These are phyloP conservation scores for Colletotrichum eleusines DNA, from an alignment of 2,329 filamentous ascomycete species.

Conservation along the genomic window DNA sequence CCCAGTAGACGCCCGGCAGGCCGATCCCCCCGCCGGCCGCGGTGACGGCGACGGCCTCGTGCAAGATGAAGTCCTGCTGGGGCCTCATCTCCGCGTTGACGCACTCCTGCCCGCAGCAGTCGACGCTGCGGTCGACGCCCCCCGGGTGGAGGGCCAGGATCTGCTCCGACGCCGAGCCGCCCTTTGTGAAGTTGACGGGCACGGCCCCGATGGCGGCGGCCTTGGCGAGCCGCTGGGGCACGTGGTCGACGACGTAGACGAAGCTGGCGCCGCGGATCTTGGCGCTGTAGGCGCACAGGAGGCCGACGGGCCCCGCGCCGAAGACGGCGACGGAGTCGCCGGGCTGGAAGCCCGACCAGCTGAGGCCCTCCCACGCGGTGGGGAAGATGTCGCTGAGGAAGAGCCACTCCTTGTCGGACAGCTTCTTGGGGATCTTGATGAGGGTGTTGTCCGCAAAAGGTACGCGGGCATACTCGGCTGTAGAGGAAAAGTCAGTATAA, in stretches of 20 bases:
- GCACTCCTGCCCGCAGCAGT: constrained; percentile 43
- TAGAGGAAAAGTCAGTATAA: not conserved
- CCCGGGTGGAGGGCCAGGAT: constrained; percentile 42
- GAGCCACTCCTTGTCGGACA: constrained; percentile 71
- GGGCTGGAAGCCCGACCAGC: constrained; percentile 67
- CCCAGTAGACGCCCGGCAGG: constrained; percentile 43
- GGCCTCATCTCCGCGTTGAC: constrained; percentile 43
- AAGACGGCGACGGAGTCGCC: constrained; percentile 74
- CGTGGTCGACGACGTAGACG: constrained; percentile 45
- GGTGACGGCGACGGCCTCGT: constrained; percentile 42
- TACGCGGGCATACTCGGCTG: constrained; percentile 69
- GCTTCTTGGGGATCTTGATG: constrained; percentile 70
- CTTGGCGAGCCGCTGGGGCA: constrained; percentile 43
- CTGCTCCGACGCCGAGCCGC: constrained; percentile 41
- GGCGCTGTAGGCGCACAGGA: constrained; percentile 60
- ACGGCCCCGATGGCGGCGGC: constrained; percentile 44
- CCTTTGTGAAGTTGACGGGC: constrained; percentile 44
- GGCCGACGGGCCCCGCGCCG: constrained; percentile 72
- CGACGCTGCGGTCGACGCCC: constrained; percentile 44
- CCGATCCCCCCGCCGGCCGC: constrained; percentile 44
- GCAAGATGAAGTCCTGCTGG: constrained; percentile 42
- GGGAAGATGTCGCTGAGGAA: constrained; percentile 60
- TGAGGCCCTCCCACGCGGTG: constrained; percentile 68
- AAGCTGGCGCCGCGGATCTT: constrained; percentile 45
- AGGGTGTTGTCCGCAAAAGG: constrained; percentile 77